Evolutionary conservation across 139 green algal genomes (phyloP).

Genomic region (Choricystis sp.): DNA sequence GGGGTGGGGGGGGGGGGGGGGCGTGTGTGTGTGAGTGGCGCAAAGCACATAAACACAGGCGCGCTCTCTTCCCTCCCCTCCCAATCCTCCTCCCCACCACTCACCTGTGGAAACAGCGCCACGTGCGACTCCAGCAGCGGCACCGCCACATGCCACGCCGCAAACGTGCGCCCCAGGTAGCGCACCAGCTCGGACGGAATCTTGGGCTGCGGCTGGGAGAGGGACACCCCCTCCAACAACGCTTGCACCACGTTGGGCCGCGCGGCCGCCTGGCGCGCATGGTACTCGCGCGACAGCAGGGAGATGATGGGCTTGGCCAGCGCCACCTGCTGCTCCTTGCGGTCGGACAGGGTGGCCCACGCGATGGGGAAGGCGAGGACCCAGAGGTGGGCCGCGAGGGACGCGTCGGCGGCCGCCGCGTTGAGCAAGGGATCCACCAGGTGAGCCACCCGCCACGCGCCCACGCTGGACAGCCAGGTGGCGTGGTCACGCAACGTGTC

Average conservation of each 20-base stretch:
- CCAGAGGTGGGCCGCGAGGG: constrained; percentile 64
- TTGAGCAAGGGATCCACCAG: constrained; percentile 71
- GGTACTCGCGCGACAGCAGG: constrained; percentile 79
- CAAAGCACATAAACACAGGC: background rate
- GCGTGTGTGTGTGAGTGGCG: background rate
- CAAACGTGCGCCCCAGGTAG: constrained; percentile 92
- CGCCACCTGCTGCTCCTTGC: constrained; percentile 75
- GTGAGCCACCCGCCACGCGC: background rate
- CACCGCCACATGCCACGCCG: constrained; percentile 92
- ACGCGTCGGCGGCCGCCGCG: constrained; percentile 40
- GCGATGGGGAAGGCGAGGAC: constrained; percentile 97
- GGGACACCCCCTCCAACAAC: constrained; percentile 76
- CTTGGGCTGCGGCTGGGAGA: constrained; percentile 96
- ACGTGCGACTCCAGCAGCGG: constrained; percentile 90
- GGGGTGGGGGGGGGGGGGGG: no score
- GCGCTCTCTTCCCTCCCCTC: background rate
- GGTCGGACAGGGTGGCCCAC: constrained; percentile 72
- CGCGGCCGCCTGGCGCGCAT: constrained; percentile 49
- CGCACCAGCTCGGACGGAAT: constrained; percentile 94
- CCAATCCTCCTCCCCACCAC: background rate
- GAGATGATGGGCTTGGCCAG: constrained; percentile 91
- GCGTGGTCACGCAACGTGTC: background rate
- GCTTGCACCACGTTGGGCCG: constrained; percentile 81
- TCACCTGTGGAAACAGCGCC: constrained; percentile 66
- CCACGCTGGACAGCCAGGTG: background rate